Evolutionary conservation across 352 stramenopile genomes (phyloP), one percentile per base, ranked within the genome.

Genomic region (Stephanocyclus meneghinianus): DNA sequence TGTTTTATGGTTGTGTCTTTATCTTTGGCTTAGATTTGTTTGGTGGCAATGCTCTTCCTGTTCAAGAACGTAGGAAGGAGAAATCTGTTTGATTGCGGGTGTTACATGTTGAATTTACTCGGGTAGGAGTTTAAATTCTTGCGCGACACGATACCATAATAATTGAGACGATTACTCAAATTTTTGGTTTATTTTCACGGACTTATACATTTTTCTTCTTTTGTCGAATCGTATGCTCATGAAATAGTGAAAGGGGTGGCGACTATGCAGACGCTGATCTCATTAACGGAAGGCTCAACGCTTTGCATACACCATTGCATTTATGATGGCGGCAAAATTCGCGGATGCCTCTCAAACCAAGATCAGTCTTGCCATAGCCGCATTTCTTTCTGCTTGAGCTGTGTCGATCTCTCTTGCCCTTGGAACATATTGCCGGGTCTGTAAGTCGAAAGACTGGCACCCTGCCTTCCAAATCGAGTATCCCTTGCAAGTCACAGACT

Each of bases 1-100:
- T 62, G 15, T 76, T 76, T 59, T 76, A 76, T 57, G 21, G 4
- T 42, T 68, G 42, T 62, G 47, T 48, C 32, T 76, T 53, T 60
- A 15, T 51, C 8, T 55, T 53, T 40, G 68, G 69, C 21, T 37
- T 76, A 11, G 68, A 45, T 48, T 40, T 40, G 35, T 40, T 40
- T 40, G 35, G 4, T 2, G 35, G 35, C 35, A 40, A 9, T 8
- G 7, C 3, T 40, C 35, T 40, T 8, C 35, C 35, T 9, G 4
- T 4, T 40, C 7, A 40, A 9, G 7, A 9, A 4, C 35, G 35
- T 4, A 40, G 35, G 35, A 40, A 40, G 35, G 7, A 40, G 35
- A 40, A 40, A 8, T 40, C 35, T 1, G 35, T 2, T 40, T 40
- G 35, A 40, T 40, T 40, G 35, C 3, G 35, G 35, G 35, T 40